phyloP scores from a whole-genome alignment of 164 flowering plant genomes.

The Houttuynia cordata region DNA sequence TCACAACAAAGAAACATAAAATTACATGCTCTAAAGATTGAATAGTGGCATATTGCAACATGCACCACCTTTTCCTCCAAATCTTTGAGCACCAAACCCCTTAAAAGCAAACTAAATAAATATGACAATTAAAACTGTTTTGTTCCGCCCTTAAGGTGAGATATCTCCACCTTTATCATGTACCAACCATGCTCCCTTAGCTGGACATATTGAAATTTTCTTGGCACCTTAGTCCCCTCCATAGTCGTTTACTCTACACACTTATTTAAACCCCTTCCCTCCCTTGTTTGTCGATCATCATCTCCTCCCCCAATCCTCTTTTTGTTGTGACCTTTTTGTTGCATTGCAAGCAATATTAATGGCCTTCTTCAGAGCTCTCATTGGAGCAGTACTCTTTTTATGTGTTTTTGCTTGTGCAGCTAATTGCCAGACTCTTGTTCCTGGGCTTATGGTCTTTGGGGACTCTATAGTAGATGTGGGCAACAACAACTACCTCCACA shows the following conservation, averaged over 20 bases:
- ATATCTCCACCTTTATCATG: constrained; percentile 4
- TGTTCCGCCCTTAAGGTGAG: neutral
- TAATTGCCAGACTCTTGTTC: constrained; percentile 58
- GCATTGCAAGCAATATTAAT: too few relatives aligned
- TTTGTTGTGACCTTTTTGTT: neutral
- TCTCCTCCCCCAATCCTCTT: too few relatives aligned
- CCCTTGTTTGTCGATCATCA: constrained; percentile 14
- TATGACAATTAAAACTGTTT: neutral
- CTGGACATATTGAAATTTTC: constrained; percentile 17
- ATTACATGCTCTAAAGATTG: neutral
- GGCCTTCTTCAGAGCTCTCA: constrained; percentile 19
- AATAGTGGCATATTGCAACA: neutral
- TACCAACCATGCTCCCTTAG: constrained; percentile 25
- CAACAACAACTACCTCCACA: constrained; percentile 59
- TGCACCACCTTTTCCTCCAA: neutral
- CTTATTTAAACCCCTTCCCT: neutral
- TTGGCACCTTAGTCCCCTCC: constrained; percentile 5
- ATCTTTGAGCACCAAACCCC: neutral
- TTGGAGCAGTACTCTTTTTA: constrained; percentile 4
- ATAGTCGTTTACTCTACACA: constrained; percentile 13
- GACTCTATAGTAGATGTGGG: constrained; percentile 86
- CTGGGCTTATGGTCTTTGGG: constrained; percentile 73
- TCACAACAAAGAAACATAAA: neutral
- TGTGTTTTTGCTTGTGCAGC: constrained; percentile 13
- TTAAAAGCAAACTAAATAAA: neutral